Evolutionary conservation across 805 yeast genomes (phyloP).

Genomic region (Saturnispora diversa): DNA sequence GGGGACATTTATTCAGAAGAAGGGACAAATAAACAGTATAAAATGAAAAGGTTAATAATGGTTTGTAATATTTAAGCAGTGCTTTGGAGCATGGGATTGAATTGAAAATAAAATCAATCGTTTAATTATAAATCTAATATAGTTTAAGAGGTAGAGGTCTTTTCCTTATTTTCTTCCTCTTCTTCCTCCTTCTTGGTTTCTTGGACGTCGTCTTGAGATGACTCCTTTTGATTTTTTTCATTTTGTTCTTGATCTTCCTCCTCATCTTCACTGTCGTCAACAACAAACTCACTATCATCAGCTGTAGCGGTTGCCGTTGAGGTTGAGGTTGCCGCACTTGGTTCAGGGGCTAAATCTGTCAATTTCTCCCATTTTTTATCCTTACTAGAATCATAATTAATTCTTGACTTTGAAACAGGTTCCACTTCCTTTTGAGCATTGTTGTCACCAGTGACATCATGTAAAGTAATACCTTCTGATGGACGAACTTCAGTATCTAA

Average conservation of each 20-base stretch:
- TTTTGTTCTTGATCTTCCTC: slow-evolving; percentile 21
- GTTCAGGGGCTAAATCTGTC: slow-evolving; percentile 33
- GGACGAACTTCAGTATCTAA: slow-evolving; percentile 2
- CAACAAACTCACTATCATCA: slow-evolving; percentile 40
- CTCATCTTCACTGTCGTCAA: slow-evolving; percentile 44
- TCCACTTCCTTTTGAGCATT: background rate
- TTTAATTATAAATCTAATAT: no score
- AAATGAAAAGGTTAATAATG: background rate
- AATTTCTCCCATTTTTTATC: slow-evolving; percentile 40
- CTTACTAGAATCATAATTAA: slow-evolving; percentile 6
- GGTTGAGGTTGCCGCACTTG: slow-evolving; percentile 19
- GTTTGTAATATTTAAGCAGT: background rate
- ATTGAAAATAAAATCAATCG: no score
- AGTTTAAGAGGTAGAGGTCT: no score
- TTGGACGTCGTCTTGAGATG: background rate
- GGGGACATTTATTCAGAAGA: slow-evolving; percentile 7
- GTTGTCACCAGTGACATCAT: slow-evolving; percentile 7
- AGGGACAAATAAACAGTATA: no score
- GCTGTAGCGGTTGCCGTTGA: background rate
- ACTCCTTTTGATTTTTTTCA: no score
- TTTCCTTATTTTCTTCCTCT: background rate
- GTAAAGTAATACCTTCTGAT: background rate
- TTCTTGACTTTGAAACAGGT: background rate
- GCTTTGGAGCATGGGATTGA: no score
- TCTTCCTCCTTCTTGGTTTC: background rate